Evolutionary conservation across 2,329 filamentous ascomycete genomes (phyloP).

Genomic region (Microsporum canis): DNA sequence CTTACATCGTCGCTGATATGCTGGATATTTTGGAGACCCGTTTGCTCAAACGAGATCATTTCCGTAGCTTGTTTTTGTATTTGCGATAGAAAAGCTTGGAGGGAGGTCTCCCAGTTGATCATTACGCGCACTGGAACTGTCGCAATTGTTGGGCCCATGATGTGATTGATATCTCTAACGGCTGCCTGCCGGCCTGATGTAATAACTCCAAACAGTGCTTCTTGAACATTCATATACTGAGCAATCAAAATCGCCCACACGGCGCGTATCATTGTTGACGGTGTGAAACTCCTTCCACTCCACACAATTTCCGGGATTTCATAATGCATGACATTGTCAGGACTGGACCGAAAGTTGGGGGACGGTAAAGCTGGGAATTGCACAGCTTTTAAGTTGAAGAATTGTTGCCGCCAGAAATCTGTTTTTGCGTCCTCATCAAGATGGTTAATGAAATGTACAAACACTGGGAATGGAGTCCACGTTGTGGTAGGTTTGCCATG

Average conservation of each 20-base stretch:
- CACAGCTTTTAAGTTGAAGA: not conserved
- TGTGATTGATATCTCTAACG: constrained; percentile 27
- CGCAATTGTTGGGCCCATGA: constrained; percentile 33
- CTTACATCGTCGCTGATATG: constrained; percentile 36
- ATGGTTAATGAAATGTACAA: not conserved
- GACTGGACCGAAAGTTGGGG: not conserved
- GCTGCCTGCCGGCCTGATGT: constrained; percentile 31
- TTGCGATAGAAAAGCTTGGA: constrained; percentile 39
- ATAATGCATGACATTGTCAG: not conserved
- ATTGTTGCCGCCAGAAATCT: not conserved
- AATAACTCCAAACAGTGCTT: constrained; percentile 33
- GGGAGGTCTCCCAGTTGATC: constrained; percentile 17
- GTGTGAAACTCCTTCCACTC: too few species aligned
- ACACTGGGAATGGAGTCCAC: not conserved
- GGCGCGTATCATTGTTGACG: not conserved
- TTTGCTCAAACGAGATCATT: constrained; percentile 50
- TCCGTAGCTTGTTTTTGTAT: constrained; percentile 43
- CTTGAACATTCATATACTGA: constrained; percentile 22
- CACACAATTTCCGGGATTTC: not conserved
- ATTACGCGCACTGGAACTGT: constrained; percentile 26
- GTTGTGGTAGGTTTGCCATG: not conserved
- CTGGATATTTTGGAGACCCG: constrained; percentile 38
- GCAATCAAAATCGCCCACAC: not conserved
- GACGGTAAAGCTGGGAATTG: not conserved
- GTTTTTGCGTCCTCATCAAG: not conserved